Conservation (phyloP, 2,329 filamentous ascomycete species). For the Botrytis galanthina region DNA sequence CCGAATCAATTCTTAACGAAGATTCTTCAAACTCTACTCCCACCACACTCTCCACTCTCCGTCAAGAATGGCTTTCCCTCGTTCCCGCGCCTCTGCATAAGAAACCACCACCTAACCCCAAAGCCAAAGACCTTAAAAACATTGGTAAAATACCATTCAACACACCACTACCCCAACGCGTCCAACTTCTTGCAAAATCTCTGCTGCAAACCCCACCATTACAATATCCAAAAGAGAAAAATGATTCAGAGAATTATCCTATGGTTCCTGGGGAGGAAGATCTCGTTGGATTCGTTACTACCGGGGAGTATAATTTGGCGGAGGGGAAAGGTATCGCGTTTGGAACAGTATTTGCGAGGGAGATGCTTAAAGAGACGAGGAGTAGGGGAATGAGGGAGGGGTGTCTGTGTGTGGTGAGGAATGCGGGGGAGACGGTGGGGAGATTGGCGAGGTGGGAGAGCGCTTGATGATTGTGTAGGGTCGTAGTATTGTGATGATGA, state of each 20-base stretch:
- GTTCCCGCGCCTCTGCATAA: slow-evolving; percentile 37
- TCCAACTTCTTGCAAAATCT: slow-evolving; percentile 47
- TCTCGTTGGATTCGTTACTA: slow-evolving; percentile 86
- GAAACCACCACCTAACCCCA: slow-evolving; percentile 32
- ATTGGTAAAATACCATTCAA: slow-evolving; percentile 33
- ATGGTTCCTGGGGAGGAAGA: slow-evolving; percentile 71
- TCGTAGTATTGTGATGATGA: not conserved
- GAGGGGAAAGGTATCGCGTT: slow-evolving; percentile 74
- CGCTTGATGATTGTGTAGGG: slow-evolving; percentile 18
- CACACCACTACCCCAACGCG: slow-evolving; percentile 36
- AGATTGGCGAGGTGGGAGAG: slow-evolving; percentile 76
- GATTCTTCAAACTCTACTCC: slow-evolving; percentile 29
- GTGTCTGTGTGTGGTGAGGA: slow-evolving; percentile 73
- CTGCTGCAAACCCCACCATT: slow-evolving; percentile 46
- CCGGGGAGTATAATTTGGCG: slow-evolving; percentile 76
- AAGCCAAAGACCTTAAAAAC: slow-evolving; percentile 25
- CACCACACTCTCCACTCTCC: slow-evolving; percentile 46
- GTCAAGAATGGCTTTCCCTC: slow-evolving; percentile 69
- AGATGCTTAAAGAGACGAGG: slow-evolving; percentile 48
- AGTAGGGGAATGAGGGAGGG: slow-evolving; percentile 42
- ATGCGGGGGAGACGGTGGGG: slow-evolving; percentile 74
- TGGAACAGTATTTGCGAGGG: slow-evolving; percentile 64
- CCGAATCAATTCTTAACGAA: slow-evolving; percentile 39
- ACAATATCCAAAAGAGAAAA: slow-evolving; percentile 39
- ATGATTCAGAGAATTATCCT: slow-evolving; percentile 51